Evolutionary conservation across 192 early-diverging fungal genomes (phyloP).

Genomic region (Podila clonocystis): DNA sequence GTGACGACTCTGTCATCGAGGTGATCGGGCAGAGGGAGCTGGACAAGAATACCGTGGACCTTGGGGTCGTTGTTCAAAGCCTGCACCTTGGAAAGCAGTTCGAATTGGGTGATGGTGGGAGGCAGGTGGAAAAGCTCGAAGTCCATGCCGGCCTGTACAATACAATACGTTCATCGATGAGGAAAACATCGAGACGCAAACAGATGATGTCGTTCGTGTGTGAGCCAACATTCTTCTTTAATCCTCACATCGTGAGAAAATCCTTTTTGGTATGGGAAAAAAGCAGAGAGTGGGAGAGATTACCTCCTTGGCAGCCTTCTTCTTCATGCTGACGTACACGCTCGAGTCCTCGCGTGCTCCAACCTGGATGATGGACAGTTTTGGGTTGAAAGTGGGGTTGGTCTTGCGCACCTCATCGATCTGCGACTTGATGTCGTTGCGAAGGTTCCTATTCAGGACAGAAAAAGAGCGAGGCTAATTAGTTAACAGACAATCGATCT

Average conservation of each 20-base stretch:
- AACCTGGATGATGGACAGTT: constrained; percentile 93
- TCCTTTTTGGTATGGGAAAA: neutral
- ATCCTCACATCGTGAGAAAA: neutral
- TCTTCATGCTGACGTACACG: constrained; percentile 94
- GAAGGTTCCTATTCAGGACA: constrained; percentile 65
- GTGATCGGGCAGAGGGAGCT: constrained; percentile 92
- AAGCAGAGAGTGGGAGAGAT: neutral
- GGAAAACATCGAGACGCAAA: neutral
- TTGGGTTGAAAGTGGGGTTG: constrained; percentile 80
- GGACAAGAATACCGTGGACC: constrained; percentile 95
- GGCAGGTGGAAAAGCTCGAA: constrained; percentile 51
- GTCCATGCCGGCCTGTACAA: constrained; percentile 42
- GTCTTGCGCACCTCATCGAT: constrained; percentile 71
- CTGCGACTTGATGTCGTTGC: constrained; percentile 72
- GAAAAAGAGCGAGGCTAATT: neutral
- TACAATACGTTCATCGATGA: neutral
- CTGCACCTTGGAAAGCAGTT: constrained; percentile 76
- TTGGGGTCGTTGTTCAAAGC: constrained; percentile 82
- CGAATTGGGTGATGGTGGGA: constrained; percentile 40
- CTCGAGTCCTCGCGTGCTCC: constrained; percentile 94
- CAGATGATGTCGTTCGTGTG: neutral
- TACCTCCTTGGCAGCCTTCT: constrained; percentile 89
- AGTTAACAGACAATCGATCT: neutral
- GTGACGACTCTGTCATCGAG: constrained; percentile 85
- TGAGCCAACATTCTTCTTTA: neutral